phyloP scores from a whole-genome alignment of 192 early-diverging fungal species.

The Coemansia sp. region DNA sequence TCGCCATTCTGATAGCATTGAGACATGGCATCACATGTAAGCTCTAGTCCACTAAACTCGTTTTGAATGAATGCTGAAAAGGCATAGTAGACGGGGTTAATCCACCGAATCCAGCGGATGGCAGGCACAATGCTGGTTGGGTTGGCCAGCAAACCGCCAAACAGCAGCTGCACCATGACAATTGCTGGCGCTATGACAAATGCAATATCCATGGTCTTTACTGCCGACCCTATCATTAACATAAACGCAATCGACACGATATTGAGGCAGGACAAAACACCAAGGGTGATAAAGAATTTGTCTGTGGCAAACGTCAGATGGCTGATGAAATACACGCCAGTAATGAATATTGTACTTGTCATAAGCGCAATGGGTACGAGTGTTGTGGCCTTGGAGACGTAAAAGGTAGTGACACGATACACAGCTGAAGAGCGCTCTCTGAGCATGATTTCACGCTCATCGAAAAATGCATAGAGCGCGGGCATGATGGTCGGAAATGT shows the following conservation, averaged over 20 bases:
- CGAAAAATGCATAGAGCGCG: conserved; percentile 27
- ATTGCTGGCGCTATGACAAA: conserved; percentile 44
- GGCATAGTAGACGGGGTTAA: conserved; percentile 43
- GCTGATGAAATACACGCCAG: conserved; percentile 43
- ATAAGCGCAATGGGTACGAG: conserved; percentile 42
- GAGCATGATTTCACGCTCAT: conserved; percentile 55
- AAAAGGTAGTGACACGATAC: conserved; percentile 61
- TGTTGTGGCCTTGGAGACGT: conserved; percentile 58
- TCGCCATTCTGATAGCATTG: conserved; percentile 38
- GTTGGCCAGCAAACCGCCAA: conserved; percentile 50
- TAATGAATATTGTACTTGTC: conserved; percentile 29
- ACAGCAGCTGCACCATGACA: conserved; percentile 42
- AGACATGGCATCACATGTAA: conserved; percentile 19
- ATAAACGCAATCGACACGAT: conserved; percentile 45
- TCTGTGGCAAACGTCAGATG: conserved; percentile 24
- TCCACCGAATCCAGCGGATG: conserved; percentile 50
- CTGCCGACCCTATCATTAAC: conserved; percentile 41
- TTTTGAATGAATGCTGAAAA: conserved; percentile 46
- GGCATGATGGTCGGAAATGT: conserved; percentile 62
- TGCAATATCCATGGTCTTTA: conserved; percentile 32
- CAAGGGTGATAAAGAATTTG: conserved; percentile 43
- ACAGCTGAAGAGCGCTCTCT: conserved; percentile 60
- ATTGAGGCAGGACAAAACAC: conserved; percentile 31
- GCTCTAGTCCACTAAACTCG: conserved; percentile 38
- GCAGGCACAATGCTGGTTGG: conserved; percentile 37